Percentiles rank a stretch among this genome's conserved stretches.
Conservation (phyloP, 345 rosid species). For the Atalantia buxifolia region DNA sequence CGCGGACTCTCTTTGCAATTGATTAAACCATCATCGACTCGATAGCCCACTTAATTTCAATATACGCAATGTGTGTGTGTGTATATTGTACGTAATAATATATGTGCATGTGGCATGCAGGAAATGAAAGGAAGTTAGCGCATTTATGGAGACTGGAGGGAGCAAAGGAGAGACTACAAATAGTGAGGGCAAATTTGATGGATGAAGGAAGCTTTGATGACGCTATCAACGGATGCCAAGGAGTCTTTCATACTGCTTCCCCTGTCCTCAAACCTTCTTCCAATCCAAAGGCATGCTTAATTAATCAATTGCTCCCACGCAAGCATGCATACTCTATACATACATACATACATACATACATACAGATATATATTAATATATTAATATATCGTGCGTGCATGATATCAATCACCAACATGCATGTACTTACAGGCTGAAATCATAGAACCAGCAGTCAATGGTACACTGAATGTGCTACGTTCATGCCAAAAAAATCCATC, state of each 20-base stretch:
- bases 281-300: slow-evolving; percentile 66
- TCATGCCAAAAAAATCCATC: slow-evolving; percentile 69
- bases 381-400: too few species aligned
- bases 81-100: neutral
- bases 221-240: slow-evolving; percentile 71
- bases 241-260: slow-evolving; percentile 95
- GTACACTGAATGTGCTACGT: slow-evolving; percentile 77
- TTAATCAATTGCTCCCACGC: too few species aligned
- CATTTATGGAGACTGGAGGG: slow-evolving; percentile 82
- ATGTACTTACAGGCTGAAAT: slow-evolving; percentile 56
- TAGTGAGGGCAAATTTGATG: slow-evolving; percentile 75
- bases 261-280: slow-evolving; percentile 72
- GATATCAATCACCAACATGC: too few species aligned
- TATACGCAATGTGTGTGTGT: neutral
- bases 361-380: too few species aligned
- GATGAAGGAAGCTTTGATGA: slow-evolving; percentile 80
- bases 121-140: slow-evolving; percentile 59
- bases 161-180: slow-evolving; percentile 72
- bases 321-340: too few species aligned
- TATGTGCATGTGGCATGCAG: slow-evolving; percentile 24
- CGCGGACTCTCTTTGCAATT: too few species aligned
- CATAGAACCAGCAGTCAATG: slow-evolving; percentile 71
- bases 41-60: too few species aligned
- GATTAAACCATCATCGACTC: too few species aligned
- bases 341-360: too few species aligned